phyloP scores from a whole-genome alignment of 306 rosid species.

The Vicia faba region DNA sequence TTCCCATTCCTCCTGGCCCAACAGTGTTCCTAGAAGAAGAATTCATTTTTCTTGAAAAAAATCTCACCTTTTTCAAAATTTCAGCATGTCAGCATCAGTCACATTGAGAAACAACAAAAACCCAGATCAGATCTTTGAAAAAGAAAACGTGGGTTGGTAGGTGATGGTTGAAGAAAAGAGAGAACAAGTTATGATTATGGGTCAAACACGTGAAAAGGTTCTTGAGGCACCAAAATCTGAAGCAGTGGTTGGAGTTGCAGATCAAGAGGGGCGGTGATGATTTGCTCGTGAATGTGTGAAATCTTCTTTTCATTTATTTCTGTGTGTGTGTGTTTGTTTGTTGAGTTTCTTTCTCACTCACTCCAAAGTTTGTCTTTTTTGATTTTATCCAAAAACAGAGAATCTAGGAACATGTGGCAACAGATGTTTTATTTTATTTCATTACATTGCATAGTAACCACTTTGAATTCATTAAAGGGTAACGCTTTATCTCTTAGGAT shows the following conservation, averaged over 20 bases:
- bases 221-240: slow-evolving; percentile 42
- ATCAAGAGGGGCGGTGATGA: slow-evolving; percentile 35
- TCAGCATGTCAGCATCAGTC: slow-evolving; percentile 27
- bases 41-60: slow-evolving; percentile 50
- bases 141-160: slow-evolving; percentile 42
- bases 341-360: slow-evolving; percentile 20
- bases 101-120: slow-evolving; percentile 32
- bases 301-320: not conserved
- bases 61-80: slow-evolving; percentile 22
- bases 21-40: slow-evolving; percentile 51
- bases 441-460: no score
- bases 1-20: slow-evolving; percentile 83
- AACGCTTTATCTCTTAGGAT: no score
- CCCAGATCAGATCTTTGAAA: slow-evolving; percentile 44
- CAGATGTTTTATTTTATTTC: slow-evolving; percentile 8
- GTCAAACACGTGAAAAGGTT: slow-evolving; percentile 64
- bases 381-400: slow-evolving; percentile 41
- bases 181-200: slow-evolving; percentile 28
- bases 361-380: slow-evolving; percentile 20
- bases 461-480: no score
- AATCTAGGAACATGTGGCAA: slow-evolving; percentile 29
- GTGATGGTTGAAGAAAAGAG: not conserved
- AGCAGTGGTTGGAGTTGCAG: slow-evolving; percentile 40
- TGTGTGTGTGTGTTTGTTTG: not conserved
- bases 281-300: slow-evolving; percentile 55